phyloP scores from a whole-genome alignment of 371 early-diverging fungal genomes.

The Haplosporangium sp. region DNA sequence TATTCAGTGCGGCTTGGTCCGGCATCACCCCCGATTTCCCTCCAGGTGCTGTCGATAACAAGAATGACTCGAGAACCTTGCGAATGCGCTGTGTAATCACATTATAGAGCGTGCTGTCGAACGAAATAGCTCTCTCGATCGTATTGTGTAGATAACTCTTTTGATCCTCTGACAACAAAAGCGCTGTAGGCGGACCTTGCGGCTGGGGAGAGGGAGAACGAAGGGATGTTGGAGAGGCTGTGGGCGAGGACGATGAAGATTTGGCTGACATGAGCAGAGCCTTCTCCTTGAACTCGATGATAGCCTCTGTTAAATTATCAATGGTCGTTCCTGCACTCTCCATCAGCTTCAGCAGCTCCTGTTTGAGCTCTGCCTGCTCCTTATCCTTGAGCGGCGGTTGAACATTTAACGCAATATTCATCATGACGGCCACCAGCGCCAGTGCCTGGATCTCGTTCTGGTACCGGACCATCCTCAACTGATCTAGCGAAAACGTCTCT shows the following conservation, averaged over 20 bases:
- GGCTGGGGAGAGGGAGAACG: background rate
- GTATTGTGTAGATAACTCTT: conserved; percentile 17
- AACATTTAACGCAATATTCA: conserved; percentile 25
- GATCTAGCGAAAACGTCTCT: conserved; percentile 35
- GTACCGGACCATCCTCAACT: conserved; percentile 26
- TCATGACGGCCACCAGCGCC: conserved; percentile 22
- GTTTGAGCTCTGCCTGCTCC: conserved; percentile 22
- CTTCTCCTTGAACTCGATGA: conserved; percentile 41
- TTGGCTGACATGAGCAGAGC: conserved; percentile 13
- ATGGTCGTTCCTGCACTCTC: conserved; percentile 22
- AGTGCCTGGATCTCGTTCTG: conserved; percentile 51
- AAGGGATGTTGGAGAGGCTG: conserved; percentile 7
- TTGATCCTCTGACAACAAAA: conserved; percentile 26
- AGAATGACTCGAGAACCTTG: conserved; percentile 16
- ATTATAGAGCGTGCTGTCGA: conserved; percentile 30
- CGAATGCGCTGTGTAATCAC: conserved; percentile 31
- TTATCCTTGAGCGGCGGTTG: conserved; percentile 16
- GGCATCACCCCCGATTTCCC: conserved; percentile 16
- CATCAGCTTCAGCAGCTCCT: conserved; percentile 31
- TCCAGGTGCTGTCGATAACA: conserved; percentile 6
- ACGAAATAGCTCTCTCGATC: conserved; percentile 19
- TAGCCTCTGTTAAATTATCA: conserved; percentile 20
- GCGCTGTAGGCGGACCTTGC: background rate
- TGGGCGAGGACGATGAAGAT: background rate
- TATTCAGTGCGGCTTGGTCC: conserved; percentile 14